Evolutionary conservation across 1,139 yeast species (phyloP), one percentile per base, ranked within the genome.

Genomic region (Geotrichum aggregatum): DNA sequence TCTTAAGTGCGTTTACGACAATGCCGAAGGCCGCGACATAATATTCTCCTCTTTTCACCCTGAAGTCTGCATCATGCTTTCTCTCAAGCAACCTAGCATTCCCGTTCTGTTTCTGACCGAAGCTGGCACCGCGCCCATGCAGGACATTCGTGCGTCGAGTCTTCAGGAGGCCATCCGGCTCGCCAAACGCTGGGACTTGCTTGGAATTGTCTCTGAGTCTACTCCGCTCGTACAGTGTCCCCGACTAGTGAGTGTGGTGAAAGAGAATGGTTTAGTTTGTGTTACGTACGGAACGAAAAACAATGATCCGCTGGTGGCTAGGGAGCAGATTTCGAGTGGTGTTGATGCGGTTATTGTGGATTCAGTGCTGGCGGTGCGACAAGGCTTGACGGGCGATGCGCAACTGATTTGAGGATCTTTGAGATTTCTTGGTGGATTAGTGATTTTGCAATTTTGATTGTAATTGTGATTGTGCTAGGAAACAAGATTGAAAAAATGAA

Each of bases 321-420:
- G 82, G 61, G 74, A 86, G 56, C 97, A 92, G 68, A 85, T 92
- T 84, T 82, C 80, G 59, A 92, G 95, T 10, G 98, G 98, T 13
- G 96, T 92, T 7, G 98, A 92, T 73, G 98, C 98, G 0, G 98
- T 92, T 19, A 92, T 92, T 71, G 98, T 88, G 3, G 98, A 92
- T 68, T 84, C 89, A 56, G 98, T 92, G 2, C 75, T 91, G 65
- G 97, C 97, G 0, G 95, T 91, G 13, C 77, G 97, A 64, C 86
- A 85, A 62, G 96, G 91, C 4, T 75, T 91, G 36, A 43, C 47
- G 8, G 47, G 31, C 4, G 36, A 34, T n/a, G 36, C 36, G 2
- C 36, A 34, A 18, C 28, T 5, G 8, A 5, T 24, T 24, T 21
- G 21, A 34, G 7, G 36, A 11, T n/a, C 36, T 34, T 6, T n/a